Conservation (phyloP, 495 filamentous ascomycete genomes). For the Talaromyces borbonicus region DNA sequence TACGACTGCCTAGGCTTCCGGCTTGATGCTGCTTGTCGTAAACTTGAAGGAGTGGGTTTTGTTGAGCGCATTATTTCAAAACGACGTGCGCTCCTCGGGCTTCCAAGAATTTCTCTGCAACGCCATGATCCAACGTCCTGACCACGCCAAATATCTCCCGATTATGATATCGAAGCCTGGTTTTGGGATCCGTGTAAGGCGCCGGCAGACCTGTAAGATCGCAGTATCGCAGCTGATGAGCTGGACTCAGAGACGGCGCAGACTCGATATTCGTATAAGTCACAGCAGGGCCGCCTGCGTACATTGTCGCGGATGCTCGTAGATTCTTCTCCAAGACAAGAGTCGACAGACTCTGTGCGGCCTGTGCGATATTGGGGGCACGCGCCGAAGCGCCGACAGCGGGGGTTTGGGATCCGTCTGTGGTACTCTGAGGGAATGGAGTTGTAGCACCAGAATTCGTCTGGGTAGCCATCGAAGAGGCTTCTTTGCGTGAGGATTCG, state of each 20-base stretch:
- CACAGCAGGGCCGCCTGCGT: slow-evolving; percentile 51
- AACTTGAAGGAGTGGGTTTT: too few relatives aligned
- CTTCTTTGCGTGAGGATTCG: slow-evolving; percentile 79
- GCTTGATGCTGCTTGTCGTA: too few relatives aligned
- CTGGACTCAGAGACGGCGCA: slow-evolving; percentile 68
- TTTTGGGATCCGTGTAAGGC: slow-evolving; percentile 89
- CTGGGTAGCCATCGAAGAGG: slow-evolving; percentile 67
- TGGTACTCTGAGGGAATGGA: slow-evolving; percentile 47
- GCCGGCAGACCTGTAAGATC: slow-evolving; percentile 87
- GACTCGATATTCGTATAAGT: slow-evolving; percentile 95
- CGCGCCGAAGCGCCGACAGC: slow-evolving; percentile 34
- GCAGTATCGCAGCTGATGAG: slow-evolving; percentile 75
- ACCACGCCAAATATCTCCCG: slow-evolving; percentile 80
- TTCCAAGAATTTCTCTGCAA: slow-evolving; percentile 79
- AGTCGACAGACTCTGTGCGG: slow-evolving; percentile 71
- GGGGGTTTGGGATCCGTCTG: slow-evolving; percentile 47
- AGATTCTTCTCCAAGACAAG: slow-evolving; percentile 73
- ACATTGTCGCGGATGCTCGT: slow-evolving; percentile 16
- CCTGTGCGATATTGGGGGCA: slow-evolving; percentile 68
- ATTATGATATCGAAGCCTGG: slow-evolving; percentile 78
- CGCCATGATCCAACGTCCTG: slow-evolving; percentile 62
- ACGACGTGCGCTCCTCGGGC: slow-evolving; percentile 85
- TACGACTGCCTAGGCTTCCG: too few relatives aligned
- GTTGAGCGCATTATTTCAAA: slow-evolving; percentile 68
- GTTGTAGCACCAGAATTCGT: slow-evolving; percentile 73